Base-by-base conservation (phyloP, 768 basidiomycete species). In the Phanerodontia chrysosporium region DNA sequence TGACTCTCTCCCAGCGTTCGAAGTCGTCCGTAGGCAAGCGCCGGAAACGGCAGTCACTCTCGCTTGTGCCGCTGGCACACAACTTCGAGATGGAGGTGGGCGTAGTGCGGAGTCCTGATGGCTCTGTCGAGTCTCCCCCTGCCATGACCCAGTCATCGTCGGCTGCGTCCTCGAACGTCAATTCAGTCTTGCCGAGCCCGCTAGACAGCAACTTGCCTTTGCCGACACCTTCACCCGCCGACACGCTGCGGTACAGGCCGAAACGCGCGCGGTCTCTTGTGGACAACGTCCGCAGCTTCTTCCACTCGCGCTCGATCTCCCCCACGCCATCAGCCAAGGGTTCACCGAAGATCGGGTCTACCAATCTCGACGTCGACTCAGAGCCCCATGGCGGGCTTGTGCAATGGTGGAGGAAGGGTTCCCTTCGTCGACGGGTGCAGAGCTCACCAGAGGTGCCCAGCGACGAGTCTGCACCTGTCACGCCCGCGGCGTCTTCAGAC, bases 261-360 rank as follows among this genome's bases (percentile, higher is more conserved):
- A 78, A 78, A 61, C 74, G 79, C 44, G 72, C 77, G 51, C 74
- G 79, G 27, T 85, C 83, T 14, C 77, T 89, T 70, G 80, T 84
- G 49, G 83, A 80, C 62, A 86, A 83, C 63, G 82, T 89, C 57
- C 81, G 78, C 64, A 82, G 76, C 21, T 74, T 89, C 54, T 87
- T 89, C 64, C 71, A 75, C 27, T 74, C 82, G 52, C 80, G 79
- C 1, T 70, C 82, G 4, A 58, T 66, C 14, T 78, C 81, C 16
- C 75, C 81, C 5, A 65, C 72, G 16, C 65, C 64, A 4, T 59
- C 61, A 4, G 55, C 55, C 10, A 46, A 49, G 13, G 55, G 55
- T 28, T 64, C 65, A 10, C 60, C 66, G 21, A 45, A 36, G 44
- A 52, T 62, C 18, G 46, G 7, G 7, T 27, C 60, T 6, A 36